A percentile compares a stretch with the other conserved stretches of the same genome.
Conservation (phyloP, 2,329 filamentous ascomycete species). For the Furcasterigmium furcatum region DNA sequence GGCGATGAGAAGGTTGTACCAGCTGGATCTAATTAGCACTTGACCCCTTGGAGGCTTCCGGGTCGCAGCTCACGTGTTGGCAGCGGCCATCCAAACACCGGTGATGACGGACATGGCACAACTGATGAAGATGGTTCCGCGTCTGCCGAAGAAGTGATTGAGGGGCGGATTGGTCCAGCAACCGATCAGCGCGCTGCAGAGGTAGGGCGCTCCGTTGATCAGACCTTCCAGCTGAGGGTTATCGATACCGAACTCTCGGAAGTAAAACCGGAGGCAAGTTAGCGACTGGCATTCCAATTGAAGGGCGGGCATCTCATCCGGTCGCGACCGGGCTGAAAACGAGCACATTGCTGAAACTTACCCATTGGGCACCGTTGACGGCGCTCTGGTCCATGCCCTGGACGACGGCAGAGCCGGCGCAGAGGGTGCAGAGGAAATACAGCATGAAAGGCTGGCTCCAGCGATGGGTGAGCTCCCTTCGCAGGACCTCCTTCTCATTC, state of each 20-base stretch:
- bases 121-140: constrained; percentile 63
- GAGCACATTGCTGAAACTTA: no score
- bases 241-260: constrained; percentile 11
- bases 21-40: no score
- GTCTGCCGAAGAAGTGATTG: constrained; percentile 59
- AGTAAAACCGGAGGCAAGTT: constrained; percentile 29
- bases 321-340: no score
- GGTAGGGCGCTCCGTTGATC: constrained; percentile 51
- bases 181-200: constrained; percentile 41
- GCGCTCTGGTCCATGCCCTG: constrained; percentile 67
- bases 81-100: constrained; percentile 52
- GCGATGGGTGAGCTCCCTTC: constrained; percentile 22
- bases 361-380: constrained; percentile 60
- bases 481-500: constrained; percentile 21
- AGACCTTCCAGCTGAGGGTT: constrained; percentile 45
- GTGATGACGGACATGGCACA: constrained; percentile 49
- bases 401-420: constrained; percentile 48
- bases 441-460: constrained; percentile 28
- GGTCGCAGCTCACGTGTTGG: constrained; percentile 55
- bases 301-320: no score
- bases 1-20: constrained; percentile 23
- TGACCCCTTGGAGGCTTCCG: no score
- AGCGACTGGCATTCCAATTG: no score
- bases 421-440: constrained; percentile 30
- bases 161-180: constrained; percentile 36